Percentiles rank a stretch among this genome's conserved stretches.
Conservation (phyloP, 805 yeast genomes). For the Jamesozyma gamospora region DNA sequence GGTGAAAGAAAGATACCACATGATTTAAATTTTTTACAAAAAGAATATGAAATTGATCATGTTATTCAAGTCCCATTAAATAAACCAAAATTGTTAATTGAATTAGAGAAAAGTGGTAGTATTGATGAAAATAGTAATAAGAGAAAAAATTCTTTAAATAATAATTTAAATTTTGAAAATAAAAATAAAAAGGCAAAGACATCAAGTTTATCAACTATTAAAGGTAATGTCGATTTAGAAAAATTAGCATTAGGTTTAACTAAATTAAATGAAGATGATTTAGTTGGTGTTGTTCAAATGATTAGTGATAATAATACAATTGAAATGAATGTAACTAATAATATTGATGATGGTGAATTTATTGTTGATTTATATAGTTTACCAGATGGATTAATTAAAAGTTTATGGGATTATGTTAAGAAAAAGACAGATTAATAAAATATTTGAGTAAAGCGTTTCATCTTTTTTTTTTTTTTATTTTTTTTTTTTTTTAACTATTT, state of each 20-base stretch:
- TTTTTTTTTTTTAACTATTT: neutral
- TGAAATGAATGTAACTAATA: slow-evolving; percentile 93
- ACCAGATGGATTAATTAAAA: slow-evolving; percentile 84
- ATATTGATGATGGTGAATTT: slow-evolving; percentile 93
- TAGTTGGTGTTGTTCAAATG: slow-evolving; percentile 93
- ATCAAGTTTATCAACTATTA: slow-evolving; percentile 36
- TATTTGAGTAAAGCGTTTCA: neutral
- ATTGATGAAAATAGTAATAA: slow-evolving; percentile 44
- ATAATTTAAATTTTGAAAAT: slow-evolving; percentile 22
- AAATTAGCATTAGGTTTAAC: slow-evolving; percentile 83
- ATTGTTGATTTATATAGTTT: slow-evolving; percentile 91
- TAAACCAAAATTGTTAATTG: slow-evolving; percentile 60
- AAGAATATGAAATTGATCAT: slow-evolving; percentile 71
- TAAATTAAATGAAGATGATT: slow-evolving; percentile 81
- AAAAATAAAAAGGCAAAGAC: slow-evolving; percentile 45
- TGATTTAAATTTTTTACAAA: slow-evolving; percentile 79
- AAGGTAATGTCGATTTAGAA: slow-evolving; percentile 79
- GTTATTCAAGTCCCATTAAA: slow-evolving; percentile 64
- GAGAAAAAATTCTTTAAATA: slow-evolving; percentile 11
- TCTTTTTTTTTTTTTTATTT: no score
- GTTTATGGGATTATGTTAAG: slow-evolving; percentile 90
- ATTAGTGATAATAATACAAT: slow-evolving; percentile 91
- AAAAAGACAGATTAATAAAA: slow-evolving; percentile 40
- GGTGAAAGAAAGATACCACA: slow-evolving; percentile 84
- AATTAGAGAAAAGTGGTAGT: slow-evolving; percentile 73